Base-by-base conservation (phyloP, 2,329 filamentous ascomycete genomes). In the Hypocreales sp. region DNA sequence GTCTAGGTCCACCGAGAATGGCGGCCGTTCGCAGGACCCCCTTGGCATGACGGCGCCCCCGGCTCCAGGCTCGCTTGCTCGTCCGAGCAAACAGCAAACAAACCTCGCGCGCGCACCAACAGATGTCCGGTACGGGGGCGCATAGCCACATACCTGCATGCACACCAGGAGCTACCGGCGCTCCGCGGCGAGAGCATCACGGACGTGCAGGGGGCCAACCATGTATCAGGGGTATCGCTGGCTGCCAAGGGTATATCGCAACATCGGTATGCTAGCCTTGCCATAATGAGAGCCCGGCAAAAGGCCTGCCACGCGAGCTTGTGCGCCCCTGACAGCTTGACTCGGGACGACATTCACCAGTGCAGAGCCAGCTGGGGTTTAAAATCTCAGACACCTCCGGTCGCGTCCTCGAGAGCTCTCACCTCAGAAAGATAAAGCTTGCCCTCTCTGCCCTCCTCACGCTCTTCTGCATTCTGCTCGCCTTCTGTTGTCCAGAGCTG, bases 321-420 rank as follows among this genome's bases (percentile, higher is more conserved):
- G 28, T 26, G 35, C 30, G 25, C 24, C 28, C 29, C 24, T 30
- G 25, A 15, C 25, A 30, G 13, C 16, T 6, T 11, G 16, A 24
- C 20, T 23, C 27, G 21, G 27, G 25, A 14, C 26, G 20, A 25
- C 22, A 32, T 15, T 26, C 20, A 26, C 12, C 28, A 24, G 25
- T 24, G 29, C 22, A 15, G 22, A 16, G 13, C 25, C 18, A n/a
- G n/a, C n/a, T n/a, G 20, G 31, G 24, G 25, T 29, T 37, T 33
- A 39, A 37, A 39, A 31, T 29, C 30, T 32, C 28, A 34, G 30
- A 31, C 35, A 35, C 34, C 31, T 30, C 34, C 32, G 25, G 27
- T 24, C 22, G 26, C 16, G 7, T 15, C 28, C 24, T 24, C 30
- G 24, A n/a, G 9, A 20, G 22, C 26, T 20, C 20, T 20, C 30